These are phyloP conservation scores for Suhomyces emberorum DNA, from an alignment of 805 yeast species.

Conservation along the genomic window DNA sequence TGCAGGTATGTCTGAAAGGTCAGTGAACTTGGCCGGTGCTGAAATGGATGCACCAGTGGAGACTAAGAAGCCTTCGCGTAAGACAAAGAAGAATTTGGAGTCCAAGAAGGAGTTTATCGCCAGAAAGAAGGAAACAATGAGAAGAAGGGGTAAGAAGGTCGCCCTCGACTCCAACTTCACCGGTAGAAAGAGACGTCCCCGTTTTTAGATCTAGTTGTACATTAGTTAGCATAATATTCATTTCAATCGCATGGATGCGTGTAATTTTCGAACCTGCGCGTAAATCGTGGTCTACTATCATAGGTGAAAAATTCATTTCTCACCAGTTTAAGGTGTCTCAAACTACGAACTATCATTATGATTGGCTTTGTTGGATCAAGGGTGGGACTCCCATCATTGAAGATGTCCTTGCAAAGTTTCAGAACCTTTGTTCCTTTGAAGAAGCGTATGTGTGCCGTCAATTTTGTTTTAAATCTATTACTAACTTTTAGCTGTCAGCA, in stretches of 20 bases:
- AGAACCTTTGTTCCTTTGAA: constrained; percentile 18
- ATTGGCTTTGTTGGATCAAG: constrained; percentile 8
- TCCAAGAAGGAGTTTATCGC: constrained; percentile 74
- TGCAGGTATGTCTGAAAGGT: constrained; percentile 77
- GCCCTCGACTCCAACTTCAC: constrained; percentile 90
- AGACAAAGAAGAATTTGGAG: constrained; percentile 57
- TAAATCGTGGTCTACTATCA: background rate
- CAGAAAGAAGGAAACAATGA: constrained; percentile 92
- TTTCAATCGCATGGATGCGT: background rate
- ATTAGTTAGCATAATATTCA: background rate
- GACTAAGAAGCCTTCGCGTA: constrained; percentile 42
- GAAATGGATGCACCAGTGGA: constrained; percentile 65
- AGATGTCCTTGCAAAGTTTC: constrained; percentile 10
- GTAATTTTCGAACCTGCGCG: background rate
- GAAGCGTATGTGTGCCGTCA: constrained; percentile 5
- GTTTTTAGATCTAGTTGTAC: constrained; percentile 23
- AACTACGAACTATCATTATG: constrained; percentile 8
- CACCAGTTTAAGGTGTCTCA: background rate
- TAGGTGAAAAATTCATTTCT: background rate
- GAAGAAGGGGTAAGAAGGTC: constrained; percentile 83
- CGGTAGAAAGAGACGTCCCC: constrained; percentile 61
- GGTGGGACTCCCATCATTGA: constrained; percentile 5
- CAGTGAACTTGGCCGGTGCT: constrained; percentile 75
- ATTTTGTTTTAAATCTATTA: background rate
- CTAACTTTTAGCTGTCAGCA: constrained; percentile 11